phyloP scores from a whole-genome alignment of 2,329 filamentous ascomycete genomes.

The Botrytis elliptica region DNA sequence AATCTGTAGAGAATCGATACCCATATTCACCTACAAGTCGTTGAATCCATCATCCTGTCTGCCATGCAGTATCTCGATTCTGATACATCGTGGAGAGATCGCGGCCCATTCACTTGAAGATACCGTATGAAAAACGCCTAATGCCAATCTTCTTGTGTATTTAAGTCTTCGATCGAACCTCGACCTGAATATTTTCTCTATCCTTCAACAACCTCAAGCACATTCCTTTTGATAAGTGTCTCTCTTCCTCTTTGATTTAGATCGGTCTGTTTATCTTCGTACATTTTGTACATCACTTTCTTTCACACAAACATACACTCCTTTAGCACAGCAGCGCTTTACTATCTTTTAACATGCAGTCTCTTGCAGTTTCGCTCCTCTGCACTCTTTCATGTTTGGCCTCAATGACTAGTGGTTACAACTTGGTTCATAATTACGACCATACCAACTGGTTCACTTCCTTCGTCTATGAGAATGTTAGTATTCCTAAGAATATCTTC shows the following conservation, averaged over 20 bases:
- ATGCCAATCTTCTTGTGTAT: not conserved
- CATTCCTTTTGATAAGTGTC: slow-evolving; percentile 3
- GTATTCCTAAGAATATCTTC: not conserved
- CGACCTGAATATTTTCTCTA: not conserved
- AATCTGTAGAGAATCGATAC: not conserved
- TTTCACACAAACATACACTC: not conserved
- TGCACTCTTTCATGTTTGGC: not conserved
- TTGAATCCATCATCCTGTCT: not conserved
- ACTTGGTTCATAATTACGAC: slow-evolving; percentile 28
- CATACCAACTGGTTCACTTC: slow-evolving; percentile 30
- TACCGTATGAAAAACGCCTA: not conserved
- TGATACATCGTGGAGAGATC: not conserved
- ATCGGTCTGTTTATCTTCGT: not conserved
- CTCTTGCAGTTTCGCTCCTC: not conserved
- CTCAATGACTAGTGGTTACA: slow-evolving; percentile 21
- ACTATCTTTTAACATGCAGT: slow-evolving; percentile 11
- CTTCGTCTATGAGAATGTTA: slow-evolving; percentile 26
- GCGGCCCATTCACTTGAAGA: not conserved
- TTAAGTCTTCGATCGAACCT: not conserved
- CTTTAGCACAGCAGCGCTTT: not conserved
- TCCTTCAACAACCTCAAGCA: not conserved
- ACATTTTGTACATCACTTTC: not conserved
- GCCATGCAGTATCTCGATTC: not conserved
- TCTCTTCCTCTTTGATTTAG: not conserved
- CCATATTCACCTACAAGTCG: not conserved